Evolutionary conservation across 106 monocot species (phyloP).

Genomic region (Dioscorea alata): DNA sequence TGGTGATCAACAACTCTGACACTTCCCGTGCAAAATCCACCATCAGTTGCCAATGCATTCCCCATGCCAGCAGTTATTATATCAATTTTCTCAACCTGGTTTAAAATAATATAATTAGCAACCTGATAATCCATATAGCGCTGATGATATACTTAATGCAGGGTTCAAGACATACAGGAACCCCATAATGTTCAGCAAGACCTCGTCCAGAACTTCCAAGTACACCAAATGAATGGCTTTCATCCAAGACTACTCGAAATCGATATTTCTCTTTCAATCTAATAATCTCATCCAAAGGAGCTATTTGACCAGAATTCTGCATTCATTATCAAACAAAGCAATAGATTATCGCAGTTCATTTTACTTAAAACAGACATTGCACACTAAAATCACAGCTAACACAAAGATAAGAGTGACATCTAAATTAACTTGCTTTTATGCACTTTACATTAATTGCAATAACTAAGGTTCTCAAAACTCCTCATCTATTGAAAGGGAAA

Average conservation of each 20-base stretch:
- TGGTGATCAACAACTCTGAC: slow-evolving; percentile 95
- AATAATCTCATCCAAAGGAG: slow-evolving; percentile 78
- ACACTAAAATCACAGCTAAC: too few relatives aligned
- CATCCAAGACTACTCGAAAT: slow-evolving; percentile 72
- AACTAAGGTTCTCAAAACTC: too few relatives aligned
- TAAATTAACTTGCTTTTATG: too few relatives aligned
- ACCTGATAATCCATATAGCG: background rate
- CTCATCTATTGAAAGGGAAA: too few relatives aligned
- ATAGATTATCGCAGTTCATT: too few relatives aligned
- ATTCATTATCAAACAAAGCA: background rate
- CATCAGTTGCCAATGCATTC: slow-evolving; percentile 92
- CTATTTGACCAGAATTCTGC: slow-evolving; percentile 96
- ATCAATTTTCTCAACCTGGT: slow-evolving; percentile 91
- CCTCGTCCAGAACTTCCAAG: slow-evolving; percentile 87
- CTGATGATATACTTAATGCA: background rate
- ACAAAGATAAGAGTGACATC: too few relatives aligned
- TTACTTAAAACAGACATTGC: too few relatives aligned
- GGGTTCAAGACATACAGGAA: slow-evolving; percentile 36
- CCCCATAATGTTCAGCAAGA: slow-evolving; percentile 70
- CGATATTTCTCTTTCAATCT: slow-evolving; percentile 86
- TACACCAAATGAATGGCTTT: slow-evolving; percentile 86
- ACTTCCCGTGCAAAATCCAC: slow-evolving; percentile 96
- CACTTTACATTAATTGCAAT: too few relatives aligned
- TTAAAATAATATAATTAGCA: background rate
- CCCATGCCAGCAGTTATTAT: slow-evolving; percentile 98